A percentile compares a stretch with the other conserved stretches of the same genome.
phyloP scores from a whole-genome alignment of 257 asterid species.

The Penstemon newberryi region DNA sequence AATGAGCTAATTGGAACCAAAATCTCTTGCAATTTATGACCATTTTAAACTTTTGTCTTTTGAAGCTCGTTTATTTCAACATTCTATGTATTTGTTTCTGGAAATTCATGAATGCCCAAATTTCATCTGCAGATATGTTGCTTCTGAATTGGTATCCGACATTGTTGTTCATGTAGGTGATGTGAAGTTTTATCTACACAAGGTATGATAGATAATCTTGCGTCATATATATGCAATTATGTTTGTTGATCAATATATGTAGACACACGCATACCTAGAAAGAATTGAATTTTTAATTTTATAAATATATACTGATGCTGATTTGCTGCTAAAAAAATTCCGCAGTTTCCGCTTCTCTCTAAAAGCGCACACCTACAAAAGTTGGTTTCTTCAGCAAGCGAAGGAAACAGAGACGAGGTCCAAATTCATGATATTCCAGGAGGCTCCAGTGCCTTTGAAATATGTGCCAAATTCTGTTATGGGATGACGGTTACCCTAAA shows the following conservation, averaged over 20 bases:
- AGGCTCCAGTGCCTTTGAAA: slow-evolving; percentile 74
- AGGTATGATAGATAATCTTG: slow-evolving; percentile 52
- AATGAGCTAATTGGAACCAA: too few species aligned
- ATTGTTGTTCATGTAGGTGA: slow-evolving; percentile 65
- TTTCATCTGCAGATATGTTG: slow-evolving; percentile 64
- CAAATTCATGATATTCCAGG: slow-evolving; percentile 81
- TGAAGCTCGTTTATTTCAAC: too few species aligned
- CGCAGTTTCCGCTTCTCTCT: slow-evolving; percentile 94
- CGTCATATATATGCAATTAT: background rate
- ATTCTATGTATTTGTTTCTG: too few species aligned
- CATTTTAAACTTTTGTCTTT: too few species aligned
- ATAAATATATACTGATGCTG: background rate
- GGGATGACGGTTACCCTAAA: slow-evolving; percentile 86
- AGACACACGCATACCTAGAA: too few species aligned
- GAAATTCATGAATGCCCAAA: background rate
- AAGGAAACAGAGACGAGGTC: slow-evolving; percentile 63
- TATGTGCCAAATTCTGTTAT: slow-evolving; percentile 91
- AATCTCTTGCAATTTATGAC: too few species aligned
- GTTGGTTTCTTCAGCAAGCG: slow-evolving; percentile 56
- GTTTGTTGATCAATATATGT: background rate
- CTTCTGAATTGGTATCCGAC: slow-evolving; percentile 86
- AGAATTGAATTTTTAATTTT: too few species aligned
- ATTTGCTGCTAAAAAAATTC: slow-evolving; percentile 26
- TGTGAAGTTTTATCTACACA: slow-evolving; percentile 77
- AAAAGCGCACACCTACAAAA: slow-evolving; percentile 75